Base-by-base conservation (phyloP, 2,329 filamentous ascomycete genomes). In the Fusarium pilosicola region DNA sequence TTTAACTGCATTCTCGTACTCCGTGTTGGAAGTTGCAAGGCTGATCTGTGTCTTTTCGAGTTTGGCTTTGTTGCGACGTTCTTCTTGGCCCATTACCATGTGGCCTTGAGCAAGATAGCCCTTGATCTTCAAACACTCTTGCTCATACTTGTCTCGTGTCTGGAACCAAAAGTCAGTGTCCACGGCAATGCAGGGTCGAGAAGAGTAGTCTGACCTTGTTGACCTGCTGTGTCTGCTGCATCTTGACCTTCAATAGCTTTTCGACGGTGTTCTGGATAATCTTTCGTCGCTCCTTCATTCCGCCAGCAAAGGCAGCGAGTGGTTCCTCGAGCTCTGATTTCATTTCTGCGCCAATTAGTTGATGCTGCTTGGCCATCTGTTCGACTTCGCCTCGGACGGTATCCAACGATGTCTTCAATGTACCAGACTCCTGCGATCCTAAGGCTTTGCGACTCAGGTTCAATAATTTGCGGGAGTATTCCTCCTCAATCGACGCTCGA, bases 31-130 rank as follows among this genome's bases (percentile, higher is more conserved):
- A 13, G 92, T 91, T 1, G 95, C 95, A 67, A 99, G 89, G 79
- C 95, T 97, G 77, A 98, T 96, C 81, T 99, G 96, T 3, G 96
- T 98, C 88, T 99, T 99, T 83, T 99, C 96, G 48, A 99, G 89
- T 84, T 97, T 98, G 28, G 96, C 95, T 85, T 99, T 99, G 83
- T 99, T 99, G 85, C 97, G 98, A 34, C 96, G 91, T 85, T 99
- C 96, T 81, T 99, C 96, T 78, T 99, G 96, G 20, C 96, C 96
- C 96, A 99, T 99, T 65, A 99, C 96, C 96, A 99, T 99, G 81
- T 99, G 97, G 15, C 96, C 96, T 83, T 99, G 96, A 8, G 97
- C 96, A 9, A 99, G 90, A 80, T 99, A 99, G 44, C 96, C 96
- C 84, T 99, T 99, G 82, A 99, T 98, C 81, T 97, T 96, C 49